These are phyloP conservation scores for Dryadomyces quercus-mongolicae DNA, from an alignment of 2,329 filamentous ascomycete genomes.

Conservation along the genomic window DNA sequence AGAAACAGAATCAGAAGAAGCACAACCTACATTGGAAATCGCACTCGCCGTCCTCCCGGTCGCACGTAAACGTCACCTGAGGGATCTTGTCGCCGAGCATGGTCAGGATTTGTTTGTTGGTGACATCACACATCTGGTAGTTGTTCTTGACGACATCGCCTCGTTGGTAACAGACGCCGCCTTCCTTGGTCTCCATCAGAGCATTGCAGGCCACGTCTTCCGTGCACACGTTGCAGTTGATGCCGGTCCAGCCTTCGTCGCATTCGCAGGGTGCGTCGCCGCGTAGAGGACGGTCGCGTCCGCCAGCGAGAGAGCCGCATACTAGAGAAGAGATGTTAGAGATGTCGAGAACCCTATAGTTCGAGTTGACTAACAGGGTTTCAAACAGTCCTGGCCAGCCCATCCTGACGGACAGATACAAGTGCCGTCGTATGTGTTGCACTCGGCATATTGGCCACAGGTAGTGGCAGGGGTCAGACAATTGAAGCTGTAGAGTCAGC, in stretches of 20 bases:
- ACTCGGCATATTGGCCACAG: conserved; percentile 82
- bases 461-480: conserved; percentile 87
- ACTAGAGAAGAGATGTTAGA: conserved; percentile 29
- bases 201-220: conserved; percentile 74
- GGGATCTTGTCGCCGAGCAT: conserved; percentile 76
- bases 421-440: conserved; percentile 82
- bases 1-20: not conserved
- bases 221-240: conserved; percentile 96
- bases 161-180: conserved; percentile 83
- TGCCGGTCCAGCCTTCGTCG: conserved; percentile 86
- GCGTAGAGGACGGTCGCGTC: conserved; percentile 65
- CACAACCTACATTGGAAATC: conserved; percentile 76
- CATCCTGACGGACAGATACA: conserved; percentile 88
- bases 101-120: conserved; percentile 84
- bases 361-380: conserved; percentile 54
- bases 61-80: conserved; percentile 89
- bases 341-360: not conserved
- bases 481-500: conserved; percentile 62
- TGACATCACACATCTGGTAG: conserved; percentile 96
- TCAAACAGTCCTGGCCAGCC: conserved; percentile 84
- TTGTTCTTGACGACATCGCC: conserved; percentile 88
- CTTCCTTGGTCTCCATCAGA: conserved; percentile 71
- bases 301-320: conserved; percentile 78
- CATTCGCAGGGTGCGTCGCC: conserved; percentile 60
- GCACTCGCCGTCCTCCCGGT: conserved; percentile 61